Base-by-base conservation (phyloP, 768 basidiomycete genomes). In the Xerocomellus chrysenteron region DNA sequence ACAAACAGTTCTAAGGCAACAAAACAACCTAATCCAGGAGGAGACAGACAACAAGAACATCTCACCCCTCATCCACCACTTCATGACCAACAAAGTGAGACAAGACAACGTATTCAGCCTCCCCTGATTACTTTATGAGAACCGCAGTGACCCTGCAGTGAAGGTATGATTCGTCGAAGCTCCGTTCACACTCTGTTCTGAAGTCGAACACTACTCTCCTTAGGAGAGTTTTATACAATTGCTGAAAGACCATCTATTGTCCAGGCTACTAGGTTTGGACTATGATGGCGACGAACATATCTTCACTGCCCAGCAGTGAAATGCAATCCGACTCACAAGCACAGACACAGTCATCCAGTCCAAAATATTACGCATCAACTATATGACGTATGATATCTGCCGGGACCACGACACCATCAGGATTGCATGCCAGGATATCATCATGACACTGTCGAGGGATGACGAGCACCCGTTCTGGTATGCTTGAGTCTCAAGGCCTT, bases 301-400 rank as follows among this genome's bases (percentile, higher is more conserved):
- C 0, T 66, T 60, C 47, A 47, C 59, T 1, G n/a, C 39, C 2
- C 39, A 52, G 5, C 52, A 70, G 28, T 52, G 48, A 11, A 36
- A 45, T 5, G 9, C 14, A 5, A 6, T 55, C 4, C 28, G 33
- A 7, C 26, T 62, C 1, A 32, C n/a, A 7, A 42, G 35, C 28
- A 39, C 39, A 1, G 42, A 19, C 21, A 36, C n/a, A 2, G 51
- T 52, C 5, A 2, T 52, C 11, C 43, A 52, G 43, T 52, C 51
- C 2, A 52, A 52, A 45, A 2, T 52, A 1, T 2, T 63, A 12
- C 55, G 32, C 1, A 12, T 65, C 1, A 40, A 47, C 30, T 65
- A 67, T 17, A 63, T 55, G 1, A 67, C 59, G 0, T 68, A 68
- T 16, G 59, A 68, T 26, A 21, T 68, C 7, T 39, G 44, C 12